Evolutionary conservation across 805 yeast genomes (phyloP), one percentile per base, ranked within the genome.

Genomic region (Wickerhamiella nectarea): DNA sequence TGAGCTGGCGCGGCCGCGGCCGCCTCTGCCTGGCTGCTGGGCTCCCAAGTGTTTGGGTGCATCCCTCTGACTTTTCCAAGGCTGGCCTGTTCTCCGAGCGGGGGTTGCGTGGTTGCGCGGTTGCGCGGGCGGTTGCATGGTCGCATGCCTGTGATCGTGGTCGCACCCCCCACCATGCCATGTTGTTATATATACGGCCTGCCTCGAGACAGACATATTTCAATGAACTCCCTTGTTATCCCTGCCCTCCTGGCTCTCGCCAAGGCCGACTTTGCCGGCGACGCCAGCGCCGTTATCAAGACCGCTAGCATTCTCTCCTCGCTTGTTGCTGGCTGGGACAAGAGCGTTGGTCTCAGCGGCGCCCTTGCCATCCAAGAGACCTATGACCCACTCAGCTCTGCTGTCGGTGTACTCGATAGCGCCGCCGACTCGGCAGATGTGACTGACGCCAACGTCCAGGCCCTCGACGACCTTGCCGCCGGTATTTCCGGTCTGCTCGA

Each of bases 211-310:
- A 15, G n/a, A 12, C 15, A 3, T 3, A 7, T 4, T 5, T 3
- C 31, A 28, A 39, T 28, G 24, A 21, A 18, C 24, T 29, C 34
- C 31, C 34, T 46, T 37, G 48, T 48, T 25, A 45, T 48, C 44
- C 51, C 50, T 43, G 45, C 51, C 26, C 48, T 51, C 34, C 41
- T 48, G 41, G 44, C 50, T 43, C 41, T 34, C 19, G 46, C 21
- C 15, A 35, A 20, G 19, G 46, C 50, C 36, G 47, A 43, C 43
- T 46, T 44, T 26, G 37, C 22, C 15, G 47, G 28, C 17, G 41
- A 43, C 31, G 37, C 37, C 22, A 15, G 24, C 19, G 36, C 44
- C 21, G 47, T 39, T 15, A 69, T 64, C 1, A 78, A 70, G 15
- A 70, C 74, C 56, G 41, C 48, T 41, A 33, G 29, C 37, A 38